These are phyloP conservation scores for Penicillium fimorum DNA, from an alignment of 495 filamentous ascomycete genomes.

Conservation along the genomic window DNA sequence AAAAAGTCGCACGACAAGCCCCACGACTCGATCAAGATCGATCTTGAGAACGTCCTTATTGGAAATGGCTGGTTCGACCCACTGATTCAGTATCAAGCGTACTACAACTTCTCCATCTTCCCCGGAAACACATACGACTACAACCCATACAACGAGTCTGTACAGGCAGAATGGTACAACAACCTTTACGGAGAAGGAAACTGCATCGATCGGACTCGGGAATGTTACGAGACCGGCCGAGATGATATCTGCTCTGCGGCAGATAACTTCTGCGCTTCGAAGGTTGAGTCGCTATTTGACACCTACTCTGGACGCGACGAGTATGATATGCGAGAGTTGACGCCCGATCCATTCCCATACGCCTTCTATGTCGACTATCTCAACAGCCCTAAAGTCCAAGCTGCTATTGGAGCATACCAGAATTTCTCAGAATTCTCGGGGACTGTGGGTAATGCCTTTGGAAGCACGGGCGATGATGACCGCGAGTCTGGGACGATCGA, in stretches of 20 bases:
- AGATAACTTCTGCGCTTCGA: constrained; percentile 53
- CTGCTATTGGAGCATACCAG: constrained; percentile 57
- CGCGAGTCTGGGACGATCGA: constrained; percentile 51
- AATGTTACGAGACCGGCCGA: constrained; percentile 45
- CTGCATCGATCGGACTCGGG: constrained; percentile 54
- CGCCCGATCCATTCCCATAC: constrained; percentile 60
- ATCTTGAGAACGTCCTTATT: constrained; percentile 57
- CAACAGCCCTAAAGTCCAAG: constrained; percentile 53
- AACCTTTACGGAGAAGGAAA: constrained; percentile 60
- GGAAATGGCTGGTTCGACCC: constrained; percentile 61
- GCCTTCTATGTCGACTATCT: constrained; percentile 58
- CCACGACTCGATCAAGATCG: constrained; percentile 43
- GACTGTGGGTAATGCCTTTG: constrained; percentile 51
- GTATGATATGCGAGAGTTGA: constrained; percentile 59
- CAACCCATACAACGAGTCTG: constrained; percentile 46
- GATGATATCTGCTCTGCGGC: constrained; percentile 50
- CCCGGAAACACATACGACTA: constrained; percentile 62
- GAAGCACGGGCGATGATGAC: constrained; percentile 56
- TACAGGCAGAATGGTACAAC: constrained; percentile 54
- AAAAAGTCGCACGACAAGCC: constrained; percentile 25
- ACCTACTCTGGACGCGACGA: constrained; percentile 53
- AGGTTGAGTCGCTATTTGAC: constrained; percentile 56
- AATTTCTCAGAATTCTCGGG: constrained; percentile 52
- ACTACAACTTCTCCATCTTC: constrained; percentile 59
- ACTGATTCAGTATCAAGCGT: constrained; percentile 58